These are phyloP conservation scores for Phytophthora lateralis DNA, from an alignment of 352 stramenopile genomes.

Conservation along the genomic window DNA sequence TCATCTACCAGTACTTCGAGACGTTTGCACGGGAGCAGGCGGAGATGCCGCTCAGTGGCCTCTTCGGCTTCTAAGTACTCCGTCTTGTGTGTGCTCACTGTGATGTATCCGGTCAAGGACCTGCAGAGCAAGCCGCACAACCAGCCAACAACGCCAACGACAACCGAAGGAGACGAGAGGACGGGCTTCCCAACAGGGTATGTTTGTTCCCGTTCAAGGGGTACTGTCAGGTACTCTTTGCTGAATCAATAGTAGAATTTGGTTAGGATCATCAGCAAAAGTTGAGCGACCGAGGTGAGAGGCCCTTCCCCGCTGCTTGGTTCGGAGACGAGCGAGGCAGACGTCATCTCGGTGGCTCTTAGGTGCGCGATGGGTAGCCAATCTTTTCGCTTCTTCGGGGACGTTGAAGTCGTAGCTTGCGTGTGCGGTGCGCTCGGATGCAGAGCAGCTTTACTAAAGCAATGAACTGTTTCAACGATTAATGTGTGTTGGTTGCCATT, in stretches of 20 bases:
- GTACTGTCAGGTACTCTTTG: constrained; percentile 85
- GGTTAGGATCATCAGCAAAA: constrained; percentile 75
- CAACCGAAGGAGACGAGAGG: constrained; percentile 26
- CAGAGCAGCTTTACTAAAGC: constrained; percentile 36
- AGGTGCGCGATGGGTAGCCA: constrained; percentile 73
- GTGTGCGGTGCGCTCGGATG: constrained; percentile 25
- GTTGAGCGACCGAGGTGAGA: constrained; percentile 50
- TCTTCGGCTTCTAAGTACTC: constrained; percentile 84
- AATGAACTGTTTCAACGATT: constrained; percentile 33
- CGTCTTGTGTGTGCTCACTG: constrained; percentile 7
- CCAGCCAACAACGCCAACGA: constrained; percentile 24
- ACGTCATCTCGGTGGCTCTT: constrained; percentile 66
- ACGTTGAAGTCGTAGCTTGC: constrained; percentile 22
- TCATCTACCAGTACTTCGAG: constrained; percentile 99
- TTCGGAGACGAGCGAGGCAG: constrained; percentile 36
- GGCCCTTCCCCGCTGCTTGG: constrained; percentile 55
- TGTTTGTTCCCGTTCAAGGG: constrained; percentile 88
- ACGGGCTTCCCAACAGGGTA: constrained; percentile 53
- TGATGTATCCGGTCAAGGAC: constrained; percentile 13
- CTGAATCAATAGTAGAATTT: constrained; percentile 83
- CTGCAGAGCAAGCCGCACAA: constrained; percentile 12
- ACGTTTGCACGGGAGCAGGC: constrained; percentile 95
- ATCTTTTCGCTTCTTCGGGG: constrained; percentile 23
- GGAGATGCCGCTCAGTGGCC: constrained; percentile 75
- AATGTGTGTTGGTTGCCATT: constrained; percentile 6